Conservation (phyloP, 2,329 filamentous ascomycete genomes). For the Aspergillus pseudoglaucus region DNA sequence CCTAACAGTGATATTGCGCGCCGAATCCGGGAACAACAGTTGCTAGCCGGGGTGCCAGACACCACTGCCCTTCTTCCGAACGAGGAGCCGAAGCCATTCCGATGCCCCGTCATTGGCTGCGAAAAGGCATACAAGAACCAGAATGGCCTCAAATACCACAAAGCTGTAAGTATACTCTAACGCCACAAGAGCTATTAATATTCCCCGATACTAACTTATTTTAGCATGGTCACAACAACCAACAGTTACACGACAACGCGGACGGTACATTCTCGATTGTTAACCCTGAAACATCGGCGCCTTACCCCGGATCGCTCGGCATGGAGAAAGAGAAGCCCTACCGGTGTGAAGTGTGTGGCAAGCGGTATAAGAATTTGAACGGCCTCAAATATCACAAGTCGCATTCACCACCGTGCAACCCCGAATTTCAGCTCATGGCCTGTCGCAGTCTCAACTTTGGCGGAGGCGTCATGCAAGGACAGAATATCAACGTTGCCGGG, state of each 20-base stretch:
- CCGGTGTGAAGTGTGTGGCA: constrained; percentile 92
- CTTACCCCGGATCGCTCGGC: constrained; percentile 92
- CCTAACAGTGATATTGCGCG: constrained; percentile 69
- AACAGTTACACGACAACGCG: constrained; percentile 91
- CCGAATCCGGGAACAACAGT: constrained; percentile 58
- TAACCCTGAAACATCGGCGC: constrained; percentile 86
- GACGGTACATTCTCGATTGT: constrained; percentile 98
- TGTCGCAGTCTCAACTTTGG: constrained; percentile 33
- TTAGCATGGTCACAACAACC: constrained; percentile 87
- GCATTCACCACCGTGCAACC: constrained; percentile 84
- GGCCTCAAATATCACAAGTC: constrained; percentile 91
- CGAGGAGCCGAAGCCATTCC: constrained; percentile 95
- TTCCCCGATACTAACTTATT: constrained; percentile 15
- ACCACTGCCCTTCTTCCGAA: constrained; percentile 48
- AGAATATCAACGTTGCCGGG: constrained; percentile 43
- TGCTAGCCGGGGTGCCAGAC: constrained; percentile 51
- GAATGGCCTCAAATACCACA: constrained; percentile 91
- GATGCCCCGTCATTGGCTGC: constrained; percentile 94
- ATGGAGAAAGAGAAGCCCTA: constrained; percentile 99
- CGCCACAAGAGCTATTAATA: constrained; percentile 3
- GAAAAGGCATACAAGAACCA: constrained; percentile 99
- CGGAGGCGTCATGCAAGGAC: constrained; percentile 40
- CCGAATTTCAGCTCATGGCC: constrained; percentile 60
- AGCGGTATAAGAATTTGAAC: constrained; percentile 98
- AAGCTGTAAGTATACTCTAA: constrained; percentile 48